These are phyloP conservation scores for Trichosporon sp. DNA, from an alignment of 1,284 basidiomycete genomes.

Conservation along the genomic window DNA sequence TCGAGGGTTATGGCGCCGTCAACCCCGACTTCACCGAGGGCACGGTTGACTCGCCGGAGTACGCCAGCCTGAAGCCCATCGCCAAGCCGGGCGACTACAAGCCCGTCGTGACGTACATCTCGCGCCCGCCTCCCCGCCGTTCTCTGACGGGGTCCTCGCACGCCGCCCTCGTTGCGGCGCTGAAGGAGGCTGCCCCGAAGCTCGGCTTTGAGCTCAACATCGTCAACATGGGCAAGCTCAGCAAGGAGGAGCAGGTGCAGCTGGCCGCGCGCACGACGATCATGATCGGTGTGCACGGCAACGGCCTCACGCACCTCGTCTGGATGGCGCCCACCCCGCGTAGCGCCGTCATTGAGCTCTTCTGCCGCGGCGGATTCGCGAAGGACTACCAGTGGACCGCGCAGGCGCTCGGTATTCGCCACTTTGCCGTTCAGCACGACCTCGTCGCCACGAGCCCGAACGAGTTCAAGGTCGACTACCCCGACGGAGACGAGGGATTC, in stretches of 20 bases:
- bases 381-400: constrained; percentile 58
- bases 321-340: constrained; percentile 57
- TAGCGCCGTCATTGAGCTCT: constrained; percentile 57
- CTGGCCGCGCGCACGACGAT: constrained; percentile 69
- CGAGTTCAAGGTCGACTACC: constrained; percentile 65
- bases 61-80: constrained; percentile 34
- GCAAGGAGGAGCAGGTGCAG: constrained; percentile 56
- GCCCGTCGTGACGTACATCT: constrained; percentile 74
- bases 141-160: constrained; percentile 67
- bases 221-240: constrained; percentile 53
- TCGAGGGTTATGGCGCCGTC: constrained; percentile 53
- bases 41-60: constrained; percentile 40
- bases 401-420: constrained; percentile 54
- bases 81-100: constrained; percentile 45
- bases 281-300: constrained; percentile 75
- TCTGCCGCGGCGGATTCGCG: constrained; percentile 54
- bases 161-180: constrained; percentile 62
- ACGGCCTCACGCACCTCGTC: constrained; percentile 65
- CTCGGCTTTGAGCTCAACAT: constrained; percentile 66
- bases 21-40: constrained; percentile 23
- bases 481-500: constrained; percentile 65
- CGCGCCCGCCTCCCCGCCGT: constrained; percentile 65
- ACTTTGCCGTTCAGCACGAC: constrained; percentile 56
- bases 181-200: constrained; percentile 63
- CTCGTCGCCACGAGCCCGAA: constrained; percentile 62